Evolutionary conservation across 768 basidiomycete genomes (phyloP).

Genomic region (Termitomyces sp.): DNA sequence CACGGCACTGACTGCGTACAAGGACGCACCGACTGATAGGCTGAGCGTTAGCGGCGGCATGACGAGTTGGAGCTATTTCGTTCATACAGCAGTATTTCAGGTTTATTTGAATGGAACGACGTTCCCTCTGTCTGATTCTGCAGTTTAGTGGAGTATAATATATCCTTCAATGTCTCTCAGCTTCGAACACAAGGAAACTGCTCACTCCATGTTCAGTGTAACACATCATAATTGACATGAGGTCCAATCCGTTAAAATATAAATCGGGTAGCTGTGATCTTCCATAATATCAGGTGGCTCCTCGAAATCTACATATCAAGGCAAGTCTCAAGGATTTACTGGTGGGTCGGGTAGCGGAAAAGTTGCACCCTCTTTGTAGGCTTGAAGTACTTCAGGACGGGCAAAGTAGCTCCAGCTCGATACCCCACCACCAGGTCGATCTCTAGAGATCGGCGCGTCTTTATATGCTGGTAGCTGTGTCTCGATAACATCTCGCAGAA

Average conservation of each 20-base stretch:
- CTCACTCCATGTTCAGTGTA: background rate
- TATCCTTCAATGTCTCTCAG: background rate
- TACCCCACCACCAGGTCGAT: slow-evolving; percentile 13
- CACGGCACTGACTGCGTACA: slow-evolving; percentile 11
- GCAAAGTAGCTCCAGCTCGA: slow-evolving; percentile 20
- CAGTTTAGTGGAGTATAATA: background rate
- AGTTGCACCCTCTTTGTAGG: slow-evolving; percentile 14
- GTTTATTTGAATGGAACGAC: background rate
- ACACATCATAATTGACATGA: background rate
- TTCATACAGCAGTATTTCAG: background rate
- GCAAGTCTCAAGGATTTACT: background rate
- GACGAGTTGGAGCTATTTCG: background rate
- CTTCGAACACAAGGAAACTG: background rate
- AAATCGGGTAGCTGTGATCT: background rate
- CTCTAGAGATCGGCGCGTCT: slow-evolving; percentile 12
- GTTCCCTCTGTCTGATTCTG: background rate
- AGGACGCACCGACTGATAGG: slow-evolving; percentile 7
- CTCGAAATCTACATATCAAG: background rate
- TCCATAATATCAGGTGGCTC: background rate
- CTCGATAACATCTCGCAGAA: slow-evolving; percentile 11
- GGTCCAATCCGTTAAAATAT: background rate
- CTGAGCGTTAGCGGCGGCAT: slow-evolving; percentile 5
- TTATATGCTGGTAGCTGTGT: slow-evolving; percentile 12
- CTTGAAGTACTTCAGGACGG: slow-evolving; percentile 18
- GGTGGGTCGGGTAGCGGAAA: slow-evolving; percentile 19